A percentile compares a stretch with the other conserved stretches of the same genome.
Conservation (phyloP, 2,329 filamentous ascomycete species). For the Xylariaceae sp. region DNA sequence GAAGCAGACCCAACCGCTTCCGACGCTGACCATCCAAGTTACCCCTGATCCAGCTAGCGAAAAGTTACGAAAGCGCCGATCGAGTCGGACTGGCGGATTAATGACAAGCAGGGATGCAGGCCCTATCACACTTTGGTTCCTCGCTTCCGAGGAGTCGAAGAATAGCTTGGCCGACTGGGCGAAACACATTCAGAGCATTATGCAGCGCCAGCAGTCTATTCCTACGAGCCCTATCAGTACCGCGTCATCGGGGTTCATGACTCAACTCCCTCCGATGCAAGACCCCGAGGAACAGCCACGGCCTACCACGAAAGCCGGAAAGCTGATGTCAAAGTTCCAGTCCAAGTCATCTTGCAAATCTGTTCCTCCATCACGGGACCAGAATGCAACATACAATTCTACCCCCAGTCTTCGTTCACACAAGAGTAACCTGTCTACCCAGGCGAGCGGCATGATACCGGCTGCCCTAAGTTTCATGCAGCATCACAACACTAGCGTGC, state of each 20-base stretch:
- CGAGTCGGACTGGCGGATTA: conserved; percentile 56
- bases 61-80: conserved; percentile 59
- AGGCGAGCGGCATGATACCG: conserved; percentile 45
- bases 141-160: conserved; percentile 48
- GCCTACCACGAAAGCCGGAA: conserved; percentile 38
- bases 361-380: conserved; percentile 44
- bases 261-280: conserved; percentile 44
- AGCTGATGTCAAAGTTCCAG: conserved; percentile 37
- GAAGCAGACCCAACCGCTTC: conserved; percentile 55
- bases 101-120: conserved; percentile 46
- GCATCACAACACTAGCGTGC: conserved; percentile 47
- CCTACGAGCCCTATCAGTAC: conserved; percentile 51
- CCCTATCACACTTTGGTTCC: conserved; percentile 51
- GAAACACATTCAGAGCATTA: conserved; percentile 43
- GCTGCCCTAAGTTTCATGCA: conserved; percentile 37
- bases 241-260: conserved; percentile 48
- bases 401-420: conserved; percentile 58
- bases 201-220: conserved; percentile 41
- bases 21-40: conserved; percentile 55
- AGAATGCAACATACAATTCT: conserved; percentile 50
- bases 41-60: conserved; percentile 47
- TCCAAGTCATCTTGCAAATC: conserved; percentile 47
- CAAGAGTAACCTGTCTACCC: conserved; percentile 57
- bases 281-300: conserved; percentile 42
- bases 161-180: conserved; percentile 56